Base-by-base conservation (phyloP, 192 early-diverging fungal species). In the Coemansia sp. region DNA sequence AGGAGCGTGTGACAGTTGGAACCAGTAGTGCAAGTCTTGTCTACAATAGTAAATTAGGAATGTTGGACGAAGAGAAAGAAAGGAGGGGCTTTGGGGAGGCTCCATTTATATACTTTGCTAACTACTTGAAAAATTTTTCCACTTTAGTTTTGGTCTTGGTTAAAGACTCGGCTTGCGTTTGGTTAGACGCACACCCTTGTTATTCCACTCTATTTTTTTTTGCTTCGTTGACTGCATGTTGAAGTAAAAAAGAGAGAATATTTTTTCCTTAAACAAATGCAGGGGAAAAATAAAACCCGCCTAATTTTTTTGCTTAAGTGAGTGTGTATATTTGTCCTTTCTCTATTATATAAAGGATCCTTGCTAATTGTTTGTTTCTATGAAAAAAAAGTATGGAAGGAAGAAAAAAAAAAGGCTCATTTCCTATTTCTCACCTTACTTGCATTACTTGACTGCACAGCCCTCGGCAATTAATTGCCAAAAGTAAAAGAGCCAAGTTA, bases 121-220 rank as follows among this genome's bases (percentile, higher is more conserved):
- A 42, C 39, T 42, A n/a, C 39, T 16, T 18, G 13, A 10, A 13
- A 42, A 3, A 18, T 42, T 42, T 42, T n/a, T n/a, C n/a, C n/a
- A n/a, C n/a, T n/a, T 42, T 42, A 16, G 9, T 42, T 42, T 42
- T 10, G 34, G 6, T 1, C 11, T 35, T 35, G 6, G 6, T 35
- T 35, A 5, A 35, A 35, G 34, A 35, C 34, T 35, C 6, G 11
- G 11, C 34, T 10, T 35, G 11, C 11, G 11, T 1, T 35, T 5
- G 34, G 34, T 35, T 35, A 35, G 56, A 36, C 9, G 34, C 10
- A 36, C 39, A 58, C 56, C 32, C 20, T 11, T 58, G 56, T 10
- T 58, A 58, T 20, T n/a, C 42, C 8, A n/a, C 14, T 18, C 39
- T 42, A 13, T 42, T 13, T 42, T 42, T 42, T 42, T 42, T 16